phyloP scores from a whole-genome alignment of 2,329 filamentous ascomycete species.

The Microdochium nivale region DNA sequence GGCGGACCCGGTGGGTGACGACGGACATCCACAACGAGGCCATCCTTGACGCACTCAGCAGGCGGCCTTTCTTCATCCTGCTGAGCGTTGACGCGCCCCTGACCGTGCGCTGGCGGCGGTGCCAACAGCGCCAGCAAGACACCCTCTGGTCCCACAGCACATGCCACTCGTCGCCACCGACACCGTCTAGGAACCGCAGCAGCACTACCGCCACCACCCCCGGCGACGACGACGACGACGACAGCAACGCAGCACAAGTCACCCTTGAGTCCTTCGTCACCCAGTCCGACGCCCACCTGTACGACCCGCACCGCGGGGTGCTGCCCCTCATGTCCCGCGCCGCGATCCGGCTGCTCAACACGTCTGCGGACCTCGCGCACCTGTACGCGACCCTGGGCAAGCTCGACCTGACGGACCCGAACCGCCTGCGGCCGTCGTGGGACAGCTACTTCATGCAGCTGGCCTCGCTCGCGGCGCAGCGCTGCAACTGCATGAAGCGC shows the following conservation, averaged over 20 bases:
- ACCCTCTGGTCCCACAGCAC: background rate
- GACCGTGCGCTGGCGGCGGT: slow-evolving; percentile 73
- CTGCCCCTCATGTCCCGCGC: slow-evolving; percentile 74
- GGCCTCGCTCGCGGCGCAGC: slow-evolving; percentile 81
- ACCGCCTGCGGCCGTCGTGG: slow-evolving; percentile 82
- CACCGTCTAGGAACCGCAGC: slow-evolving; percentile 7
- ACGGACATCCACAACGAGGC: slow-evolving; percentile 70
- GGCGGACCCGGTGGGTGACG: slow-evolving; percentile 78
- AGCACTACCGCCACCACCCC: background rate
- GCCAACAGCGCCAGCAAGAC: slow-evolving; percentile 32
- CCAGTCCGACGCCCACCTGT: slow-evolving; percentile 66
- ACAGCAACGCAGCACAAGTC: slow-evolving; percentile 8
- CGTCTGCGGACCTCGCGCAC: slow-evolving; percentile 57
- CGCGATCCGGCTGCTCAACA: slow-evolving; percentile 80
- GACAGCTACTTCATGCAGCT: slow-evolving; percentile 98
- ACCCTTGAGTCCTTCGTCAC: slow-evolving; percentile 47
- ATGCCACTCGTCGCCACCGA: background rate
- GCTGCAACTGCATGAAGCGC: slow-evolving; percentile 97
- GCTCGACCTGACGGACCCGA: slow-evolving; percentile 68
- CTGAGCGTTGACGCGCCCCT: slow-evolving; percentile 88
- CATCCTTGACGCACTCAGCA: slow-evolving; percentile 65
- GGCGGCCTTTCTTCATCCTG: slow-evolving; percentile 86
- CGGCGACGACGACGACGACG: slow-evolving; percentile 4
- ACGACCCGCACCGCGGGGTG: slow-evolving; percentile 54
- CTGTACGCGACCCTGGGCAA: slow-evolving; percentile 65